Evolutionary conservation across 2,329 filamentous ascomycete genomes (phyloP), one percentile per base, ranked within the genome.

Genomic region (Fusarium heterosporum): DNA sequence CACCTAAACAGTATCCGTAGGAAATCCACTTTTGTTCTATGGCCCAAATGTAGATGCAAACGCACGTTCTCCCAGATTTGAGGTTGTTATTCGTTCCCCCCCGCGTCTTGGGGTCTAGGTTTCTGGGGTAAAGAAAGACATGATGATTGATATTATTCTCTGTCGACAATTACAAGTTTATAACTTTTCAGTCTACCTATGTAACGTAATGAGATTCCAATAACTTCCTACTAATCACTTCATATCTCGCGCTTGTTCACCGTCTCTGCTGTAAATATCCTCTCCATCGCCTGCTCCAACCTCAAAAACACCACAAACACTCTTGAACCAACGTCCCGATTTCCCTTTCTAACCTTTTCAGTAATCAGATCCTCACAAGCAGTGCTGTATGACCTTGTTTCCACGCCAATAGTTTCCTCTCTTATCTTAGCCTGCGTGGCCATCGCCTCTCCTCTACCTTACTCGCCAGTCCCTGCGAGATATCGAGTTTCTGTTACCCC

Each of bases 401-500:
- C 17, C 30, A 47, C 56, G 38, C 57, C 49, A 42, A 58, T 25
- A 6, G 6, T 62, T 61, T 25, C 52, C 52, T 52, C 17, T 47
- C 34, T 55, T 26, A 50, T 50, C 45, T 56, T 55, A 56, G 50
- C 30, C 64, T 62, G 54, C 59, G 39, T 64, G 54, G 30, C 43
- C 42, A 65, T 56, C 56, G 56, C 66, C 41, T 49, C 34, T 59
- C 47, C 69, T 61, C 62, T 61, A 52, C 43, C 58, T 66, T 55
- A 72, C 70, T 73, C 71, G 71, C 53, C 70, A 72, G 66, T 61
- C 56, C 56, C 69, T 42, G 61, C 58, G 61, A 66, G 54, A 72
- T 59, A 47, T 70, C 61, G 62, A 74, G 71, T 73, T 74, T 73
- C 72, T 74, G 71, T 74, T 74, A 74, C 72, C 72, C 72, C 70